Evolutionary conservation across 208 protist species (phyloP).

Genomic region (Leishmania gerbilli): DNA sequence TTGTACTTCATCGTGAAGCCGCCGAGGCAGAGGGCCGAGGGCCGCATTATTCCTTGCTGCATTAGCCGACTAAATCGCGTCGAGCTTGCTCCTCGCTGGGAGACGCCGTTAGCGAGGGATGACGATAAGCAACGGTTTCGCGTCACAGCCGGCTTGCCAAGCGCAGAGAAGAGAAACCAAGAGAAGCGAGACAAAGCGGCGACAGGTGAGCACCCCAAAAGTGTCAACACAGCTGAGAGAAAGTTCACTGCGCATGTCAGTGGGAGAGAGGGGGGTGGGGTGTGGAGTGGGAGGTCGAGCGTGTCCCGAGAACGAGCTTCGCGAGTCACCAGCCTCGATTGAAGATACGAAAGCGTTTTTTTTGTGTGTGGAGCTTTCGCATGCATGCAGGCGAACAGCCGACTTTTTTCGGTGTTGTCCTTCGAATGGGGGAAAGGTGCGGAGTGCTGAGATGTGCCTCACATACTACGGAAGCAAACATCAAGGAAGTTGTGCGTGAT

Average conservation of each 20-base stretch:
- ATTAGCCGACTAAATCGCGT: not conserved
- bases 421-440: not conserved
- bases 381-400: not conserved
- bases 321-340: not conserved
- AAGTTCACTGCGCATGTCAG: not conserved
- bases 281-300: not conserved
- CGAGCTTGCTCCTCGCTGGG: not conserved
- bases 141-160: not conserved
- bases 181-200: not conserved
- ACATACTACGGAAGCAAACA: not conserved
- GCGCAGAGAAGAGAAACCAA: not conserved
- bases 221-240: not conserved
- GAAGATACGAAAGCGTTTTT: not conserved
- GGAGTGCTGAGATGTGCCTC: not conserved
- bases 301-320: not conserved
- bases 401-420: not conserved
- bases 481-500: not conserved
- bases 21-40: constrained; percentile 26
- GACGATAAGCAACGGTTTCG: not conserved
- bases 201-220: not conserved
- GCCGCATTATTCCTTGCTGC: constrained; percentile 35
- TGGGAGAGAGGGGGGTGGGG: no score
- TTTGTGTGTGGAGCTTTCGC: no score
- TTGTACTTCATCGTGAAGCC: constrained; percentile 92
- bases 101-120: not conserved